phyloP scores from a whole-genome alignment of 2,329 filamentous ascomycete genomes.

The Cladosporium austrohemisphaericum region DNA sequence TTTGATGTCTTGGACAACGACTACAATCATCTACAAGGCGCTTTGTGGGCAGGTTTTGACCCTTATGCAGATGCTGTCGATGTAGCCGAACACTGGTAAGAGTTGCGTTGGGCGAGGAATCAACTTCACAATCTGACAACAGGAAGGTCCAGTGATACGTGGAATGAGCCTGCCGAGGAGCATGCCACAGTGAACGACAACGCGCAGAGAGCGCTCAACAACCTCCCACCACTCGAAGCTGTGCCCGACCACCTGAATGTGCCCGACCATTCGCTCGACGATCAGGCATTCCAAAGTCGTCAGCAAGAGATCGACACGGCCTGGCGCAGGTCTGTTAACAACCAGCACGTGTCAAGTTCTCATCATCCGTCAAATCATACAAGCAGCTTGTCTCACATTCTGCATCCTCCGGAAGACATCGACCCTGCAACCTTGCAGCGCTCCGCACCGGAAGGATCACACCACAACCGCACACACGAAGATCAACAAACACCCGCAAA shows the following conservation, averaged over 20 bases:
- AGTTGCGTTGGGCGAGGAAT: background rate
- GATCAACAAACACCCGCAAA: background rate
- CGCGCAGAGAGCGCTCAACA: background rate
- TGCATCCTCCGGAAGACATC: background rate
- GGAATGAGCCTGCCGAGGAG: slow-evolving; percentile 2
- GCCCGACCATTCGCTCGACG: no score
- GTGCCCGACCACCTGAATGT: no score
- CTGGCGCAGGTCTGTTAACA: no score
- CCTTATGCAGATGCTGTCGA: background rate
- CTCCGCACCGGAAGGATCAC: background rate
- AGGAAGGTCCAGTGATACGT: slow-evolving; percentile 11
- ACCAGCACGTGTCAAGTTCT: no score
- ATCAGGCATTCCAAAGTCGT: no score
- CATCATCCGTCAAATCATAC: no score
- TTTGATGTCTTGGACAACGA: slow-evolving; percentile 4
- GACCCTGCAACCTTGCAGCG: background rate
- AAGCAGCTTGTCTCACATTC: no score
- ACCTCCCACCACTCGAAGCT: background rate
- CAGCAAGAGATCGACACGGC: no score
- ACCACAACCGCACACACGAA: background rate
- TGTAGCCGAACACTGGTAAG: slow-evolving; percentile 7
- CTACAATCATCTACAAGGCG: slow-evolving; percentile 1
- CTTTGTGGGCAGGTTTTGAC: background rate
- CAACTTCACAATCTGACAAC: background rate
- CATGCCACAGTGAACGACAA: background rate